Base-by-base conservation (phyloP, 1,284 basidiomycete genomes). In the Tremellales sp. region DNA sequence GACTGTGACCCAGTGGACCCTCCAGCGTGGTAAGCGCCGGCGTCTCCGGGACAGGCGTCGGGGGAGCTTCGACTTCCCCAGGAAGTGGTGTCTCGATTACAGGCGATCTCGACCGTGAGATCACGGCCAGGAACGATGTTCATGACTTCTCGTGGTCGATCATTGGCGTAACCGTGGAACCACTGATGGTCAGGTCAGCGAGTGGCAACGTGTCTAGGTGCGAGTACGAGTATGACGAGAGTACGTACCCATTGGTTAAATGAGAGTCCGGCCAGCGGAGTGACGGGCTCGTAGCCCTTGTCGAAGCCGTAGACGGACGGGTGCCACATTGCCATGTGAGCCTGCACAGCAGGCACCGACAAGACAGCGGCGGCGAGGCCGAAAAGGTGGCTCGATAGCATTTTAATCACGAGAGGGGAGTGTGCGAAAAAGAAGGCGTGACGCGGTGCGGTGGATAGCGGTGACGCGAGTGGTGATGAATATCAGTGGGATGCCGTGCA, bases 191-290 rank as follows among this genome's bases (percentile, higher is more conserved):
- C 43, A 12, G 43, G 47, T 25, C 35, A 41, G 26, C 19, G 22
- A 36, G 40, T 17, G 17, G 21, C 22, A 21, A 40, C 2, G 29
- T 11, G 3, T 24, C 19, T 10, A 43, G 3, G 40, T 6, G 8
- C 21, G 24, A 36, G 45, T 15, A 21, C 24, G 17, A 35, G 42
- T 4, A 12, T 19, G 10, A 23, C 4, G 2, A 33, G 29, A 10
- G 22, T 19, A 49, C 53, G 48, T 35, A 56, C 53, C 53, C 54
- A 56, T 42, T 56, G 27, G 25, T 53, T 26, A 37, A 53, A 56
- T 10, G 51, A 27, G 33, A 45, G 45, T 19, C 43, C 43, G 26
- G 54, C 47, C n/a, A 56, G 43, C 8, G 54, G 54, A 4, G 26
- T 41, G 22, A 50, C 48, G 13, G 45, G 33, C 21, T 50, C 45